Evolutionary conservation across 345 rosid species (phyloP), one percentile per base, ranked within the genome.

Genomic region (Salix viminalis): DNA sequence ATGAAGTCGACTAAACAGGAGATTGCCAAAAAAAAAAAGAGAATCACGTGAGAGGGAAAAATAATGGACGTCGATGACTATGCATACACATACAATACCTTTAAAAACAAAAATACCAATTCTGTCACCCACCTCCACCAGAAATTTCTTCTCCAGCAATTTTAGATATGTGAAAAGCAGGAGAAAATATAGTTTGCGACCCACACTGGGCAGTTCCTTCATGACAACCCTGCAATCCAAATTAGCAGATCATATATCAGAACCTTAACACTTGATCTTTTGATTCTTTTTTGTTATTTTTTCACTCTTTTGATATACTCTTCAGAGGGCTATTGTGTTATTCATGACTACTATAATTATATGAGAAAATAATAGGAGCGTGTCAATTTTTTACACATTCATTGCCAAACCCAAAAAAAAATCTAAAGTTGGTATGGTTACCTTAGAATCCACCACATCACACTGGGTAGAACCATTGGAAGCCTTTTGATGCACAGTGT

Each of bases 131-230:
- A 91, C 96, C 92, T 84, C 72, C 87, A 81, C 39, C 61, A n/a
- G 77, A 61, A 69, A 80, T 77, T 75, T 83, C 85, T 41, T 71
- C 86, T 12, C 81, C 87, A 30, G 78, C 69, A 72, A 76, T 48
- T 79, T 85, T 87, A 37, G 92, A 61, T 54, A 82, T 65, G 73
- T 88, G 90, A 83, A 90, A 90, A 69, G 84, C 67, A 48, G 96
- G 96, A 73, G 94, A 91, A 86, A 91, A 91, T 67, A 91, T 85
- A 52, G 87, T 86, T 77, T 83, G 83, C 54, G 72, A 69, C 71
- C 32, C 83, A 71, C 58, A 39, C 70, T 74, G 79, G 71, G 71
- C 81, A 67, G 79, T 67, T 72, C 65, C 84, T 65, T 79, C 89
- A 72, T 83, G 58, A 70, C 66, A 75, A 21, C 60, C 88, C 95